phyloP scores from a whole-genome alignment of 2,329 filamentous ascomycete genomes.

The Xylaria sp. region DNA sequence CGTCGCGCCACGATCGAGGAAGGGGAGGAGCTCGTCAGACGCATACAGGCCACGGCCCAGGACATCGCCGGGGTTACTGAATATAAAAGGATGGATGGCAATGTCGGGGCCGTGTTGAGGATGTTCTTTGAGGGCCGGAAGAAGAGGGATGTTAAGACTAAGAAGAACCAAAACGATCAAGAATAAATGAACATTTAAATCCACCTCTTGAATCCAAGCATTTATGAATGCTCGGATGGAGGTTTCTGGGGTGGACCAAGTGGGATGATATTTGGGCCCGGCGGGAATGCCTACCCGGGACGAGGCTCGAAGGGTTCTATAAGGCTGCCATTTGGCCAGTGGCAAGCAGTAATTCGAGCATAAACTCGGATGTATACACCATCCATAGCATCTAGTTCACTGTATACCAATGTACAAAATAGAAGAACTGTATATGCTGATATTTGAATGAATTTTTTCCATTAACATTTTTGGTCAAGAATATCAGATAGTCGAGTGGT shows the following conservation, averaged over 20 bases:
- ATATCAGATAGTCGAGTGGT: neutral
- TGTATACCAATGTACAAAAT: constrained; percentile 22
- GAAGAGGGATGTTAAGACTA: constrained; percentile 1
- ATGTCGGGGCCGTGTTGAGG: constrained; percentile 44
- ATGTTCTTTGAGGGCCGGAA: constrained; percentile 47
- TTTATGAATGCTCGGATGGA: neutral
- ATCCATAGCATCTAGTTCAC: neutral
- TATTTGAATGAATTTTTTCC: neutral
- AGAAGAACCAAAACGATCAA: too few relatives aligned
- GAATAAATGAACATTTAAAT: too few relatives aligned
- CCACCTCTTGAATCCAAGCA: too few relatives aligned
- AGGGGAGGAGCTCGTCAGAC: constrained; percentile 61
- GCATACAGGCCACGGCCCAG: constrained; percentile 46
- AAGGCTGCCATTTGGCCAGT: neutral
- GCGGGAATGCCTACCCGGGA: neutral
- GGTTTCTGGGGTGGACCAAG: too few relatives aligned
- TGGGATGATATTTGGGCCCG: neutral
- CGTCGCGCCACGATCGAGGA: constrained; percentile 65
- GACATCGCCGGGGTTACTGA: constrained; percentile 45
- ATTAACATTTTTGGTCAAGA: neutral
- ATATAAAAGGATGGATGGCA: constrained; percentile 48
- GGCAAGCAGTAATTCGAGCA: neutral
- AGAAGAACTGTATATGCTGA: neutral
- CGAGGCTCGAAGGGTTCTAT: neutral
- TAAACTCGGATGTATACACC: too few relatives aligned